Base-by-base conservation (phyloP, 306 rosid species). In the Astragalus membranaceus region DNA sequence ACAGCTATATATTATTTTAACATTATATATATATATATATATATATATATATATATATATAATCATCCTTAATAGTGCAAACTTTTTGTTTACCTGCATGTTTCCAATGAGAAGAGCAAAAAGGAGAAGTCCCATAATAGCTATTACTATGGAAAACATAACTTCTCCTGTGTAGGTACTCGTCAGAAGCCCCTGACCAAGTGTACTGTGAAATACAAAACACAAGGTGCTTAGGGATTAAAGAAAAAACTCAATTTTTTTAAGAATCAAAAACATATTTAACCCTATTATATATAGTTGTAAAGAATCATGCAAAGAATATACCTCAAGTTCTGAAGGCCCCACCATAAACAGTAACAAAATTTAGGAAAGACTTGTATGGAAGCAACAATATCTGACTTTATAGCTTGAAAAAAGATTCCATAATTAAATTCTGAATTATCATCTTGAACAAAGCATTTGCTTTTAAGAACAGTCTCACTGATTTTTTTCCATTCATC, bases 121-220 rank as follows among this genome's bases (percentile, higher is more conserved):
- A 43, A 90, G 96, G 77, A 88, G 33, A 56, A 91, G 97, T 26
- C 97, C 92, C 66, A 78, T 59, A 57, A 85, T 78, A 67, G 90
- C 89, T 66, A 94, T 88, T 10, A 78, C 74, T 67, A 94, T 90
- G 62, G 96, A 94, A 73, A 94, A 94, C 75, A 84, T 12, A 69
- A 87, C 83, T 83, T 94, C 98, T 72, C 83, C 80, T 42, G 88
- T 77, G 57, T 82, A 90, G 50, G 96, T 81, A 77, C 96, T 88
- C 9, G 98, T 94, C 51, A 73, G 81, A 76, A 94, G 97, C 60
- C 97, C 97, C 78, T 90, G 96, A 48, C 97, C 98, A 73, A 92
- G 96, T 41, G 98, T 92, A 79, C 98, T 88, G 90, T 73, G 52
- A 15, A 74, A 80, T 55, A 37, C 74, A 75, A 83, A 80, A 71